Evolutionary conservation across 306 rosid genomes (phyloP), one percentile per base, ranked within the genome.

Genomic region (Medicago truncatula): DNA sequence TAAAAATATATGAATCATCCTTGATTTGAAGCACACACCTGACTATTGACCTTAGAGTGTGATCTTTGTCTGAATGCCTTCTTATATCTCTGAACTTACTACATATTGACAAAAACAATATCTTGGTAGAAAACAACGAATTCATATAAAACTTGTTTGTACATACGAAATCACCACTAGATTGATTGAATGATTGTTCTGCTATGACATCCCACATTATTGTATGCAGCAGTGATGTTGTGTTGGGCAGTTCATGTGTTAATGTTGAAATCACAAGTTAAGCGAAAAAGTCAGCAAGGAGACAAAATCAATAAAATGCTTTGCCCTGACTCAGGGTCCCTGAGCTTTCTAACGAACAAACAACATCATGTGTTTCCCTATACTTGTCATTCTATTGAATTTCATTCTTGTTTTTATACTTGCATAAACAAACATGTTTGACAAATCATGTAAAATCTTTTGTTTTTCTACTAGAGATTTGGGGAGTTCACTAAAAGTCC

Each of bases 171-270:
- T 23, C 28, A 23, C 28, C 2, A 23, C 28, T 23, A 23, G 28
- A 23, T 41, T 34, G 63, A 71, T 54, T 7, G 28, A 23, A 9
- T 34, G 63, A 71, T 54, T 7, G 20, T 28, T 31, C 28, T 49
- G 62, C 28, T 4, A 9, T 18, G 76, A 18, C 49, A 53, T 20
- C 6, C 10, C 52, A 40, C 36, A 18, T 40, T 65, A 53, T 71
- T 38, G 64, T 6, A 34, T 17, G 65, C 10, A 40, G 64, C 11
- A 46, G 17, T 50, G 28, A 34, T 10, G 49, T 47, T 62, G 12
- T 44, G 69, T 34, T 62, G 28, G 9, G 36, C 34, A 11, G 62
- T 34, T 75, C 62, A 34, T 52, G 16, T 41, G 52, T 17, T 75
- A 34, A 17, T 52, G 23, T 41, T 31, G 15, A 53, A 54, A 20